Evolutionary conservation across 352 stramenopile species (phyloP), one percentile per base, ranked within the genome.

Genomic region (Globisporangium alternatum): DNA sequence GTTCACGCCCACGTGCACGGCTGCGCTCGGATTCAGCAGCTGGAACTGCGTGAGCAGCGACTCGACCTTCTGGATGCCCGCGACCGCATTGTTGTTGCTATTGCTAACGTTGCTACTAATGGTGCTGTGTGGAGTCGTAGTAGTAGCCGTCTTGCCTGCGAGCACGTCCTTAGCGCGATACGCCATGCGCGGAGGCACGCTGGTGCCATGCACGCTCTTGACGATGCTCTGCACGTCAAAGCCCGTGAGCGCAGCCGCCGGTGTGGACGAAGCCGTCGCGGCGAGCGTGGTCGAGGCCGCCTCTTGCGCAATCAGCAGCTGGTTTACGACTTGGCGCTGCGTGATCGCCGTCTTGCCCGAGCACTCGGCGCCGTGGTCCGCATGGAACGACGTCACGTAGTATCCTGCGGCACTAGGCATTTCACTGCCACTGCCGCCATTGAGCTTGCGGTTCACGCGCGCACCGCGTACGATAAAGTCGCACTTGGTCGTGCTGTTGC

Each of bases 31-130:
- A 41, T 83, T 83, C 15, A 78, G 55, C 52, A 64, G 61, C 53
- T 76, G 69, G 59, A 85, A 85, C 35, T 77, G 72, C 25, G 75
- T 30, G 39, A 85, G 43, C 51, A 85, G 51, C 31, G 72, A 85
- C 68, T 81, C 74, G 52, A 85, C 57, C 44, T 80, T 75, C 65
- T 80, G 69, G 51, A 80, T 71, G 1, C 19, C n/a, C 12, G n/a
- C 3, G n/a, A 15, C n/a, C 44, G 10, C 44, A 28, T 6, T 51
- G 13, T 22, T 28, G 44, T n/a, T 51, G 44, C 9, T 45, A n/a
- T 12, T 51, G 19, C 44, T 51, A 28, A 30, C 28, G 17, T 19
- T 25, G 17, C 6, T 51, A 19, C 13, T 51, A 22, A 0, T 49
- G 7, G 6, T 51, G 44, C 44, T 51, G n/a, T n/a, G 13, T 21